Evolutionary conservation across 1,139 yeast genomes (phyloP).

Genomic region (Scheffersomyces titani): DNA sequence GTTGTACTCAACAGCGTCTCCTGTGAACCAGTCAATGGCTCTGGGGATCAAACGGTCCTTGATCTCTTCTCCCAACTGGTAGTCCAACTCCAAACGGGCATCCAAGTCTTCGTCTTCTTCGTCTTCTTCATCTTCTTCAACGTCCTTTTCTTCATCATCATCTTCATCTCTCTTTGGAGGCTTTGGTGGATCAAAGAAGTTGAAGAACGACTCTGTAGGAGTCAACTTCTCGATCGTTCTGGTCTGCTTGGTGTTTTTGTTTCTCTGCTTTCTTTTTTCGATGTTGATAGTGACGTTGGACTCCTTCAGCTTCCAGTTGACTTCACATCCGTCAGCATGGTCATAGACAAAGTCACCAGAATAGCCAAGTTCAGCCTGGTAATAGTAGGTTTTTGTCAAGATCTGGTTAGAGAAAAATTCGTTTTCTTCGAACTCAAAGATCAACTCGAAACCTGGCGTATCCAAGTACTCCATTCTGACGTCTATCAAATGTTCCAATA

Average conservation of each 20-base stretch:
- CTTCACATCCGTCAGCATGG: conserved; percentile 89
- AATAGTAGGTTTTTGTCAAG: conserved; percentile 84
- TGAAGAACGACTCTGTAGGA: conserved; percentile 91
- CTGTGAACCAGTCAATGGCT: conserved; percentile 98
- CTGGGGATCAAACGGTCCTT: conserved; percentile 95
- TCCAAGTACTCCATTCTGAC: conserved; percentile 80
- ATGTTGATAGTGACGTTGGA: conserved; percentile 80
- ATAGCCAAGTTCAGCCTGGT: conserved; percentile 92
- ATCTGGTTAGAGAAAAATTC: conserved; percentile 73
- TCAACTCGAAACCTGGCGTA: conserved; percentile 86
- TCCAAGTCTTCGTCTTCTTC: conserved; percentile 71
- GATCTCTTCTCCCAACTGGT: conserved; percentile 93
- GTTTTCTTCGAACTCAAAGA: conserved; percentile 79
- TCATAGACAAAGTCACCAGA: conserved; percentile 96
- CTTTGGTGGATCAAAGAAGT: conserved; percentile 92
- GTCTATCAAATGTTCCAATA: conserved; percentile 67
- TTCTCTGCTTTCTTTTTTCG: conserved; percentile 97
- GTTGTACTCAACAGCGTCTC: conserved; percentile 78
- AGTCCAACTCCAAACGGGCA: conserved; percentile 85
- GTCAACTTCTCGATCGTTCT: conserved; percentile 94
- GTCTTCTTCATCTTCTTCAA: conserved; percentile 36
- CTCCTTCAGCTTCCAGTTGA: conserved; percentile 82
- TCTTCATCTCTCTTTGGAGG: conserved; percentile 57
- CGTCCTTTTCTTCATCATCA: conserved; percentile 39
- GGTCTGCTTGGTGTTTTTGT: conserved; percentile 95